Evolutionary conservation across 2,329 filamentous ascomycete species (phyloP).

Genomic region (Phialocephala subalpina): DNA sequence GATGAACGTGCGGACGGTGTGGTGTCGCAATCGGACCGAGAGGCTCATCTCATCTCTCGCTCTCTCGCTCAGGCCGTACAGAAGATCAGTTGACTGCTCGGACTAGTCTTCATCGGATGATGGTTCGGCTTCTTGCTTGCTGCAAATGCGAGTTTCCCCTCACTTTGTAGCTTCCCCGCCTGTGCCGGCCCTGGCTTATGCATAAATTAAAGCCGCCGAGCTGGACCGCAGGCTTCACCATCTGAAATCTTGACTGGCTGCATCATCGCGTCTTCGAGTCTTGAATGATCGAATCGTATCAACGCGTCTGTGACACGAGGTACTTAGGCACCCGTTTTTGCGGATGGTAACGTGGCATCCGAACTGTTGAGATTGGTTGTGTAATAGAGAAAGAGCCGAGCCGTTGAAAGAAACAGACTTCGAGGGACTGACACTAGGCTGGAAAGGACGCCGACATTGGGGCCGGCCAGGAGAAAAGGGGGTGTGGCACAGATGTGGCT

Average conservation of each 20-base stretch:
- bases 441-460: conserved; percentile 16
- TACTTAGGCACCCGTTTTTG: not conserved
- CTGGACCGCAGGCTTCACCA: not conserved
- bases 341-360: conserved; percentile 22
- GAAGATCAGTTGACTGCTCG: conserved; percentile 17
- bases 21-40: conserved; percentile 22
- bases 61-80: not conserved
- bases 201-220: conserved; percentile 4
- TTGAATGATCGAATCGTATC: conserved; percentile 5
- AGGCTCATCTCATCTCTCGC: not conserved
- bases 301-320: not conserved
- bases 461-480: conserved; percentile 10
- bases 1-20: not conserved
- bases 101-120: conserved; percentile 7
- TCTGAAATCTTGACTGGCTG: not conserved
- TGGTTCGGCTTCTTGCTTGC: conserved; percentile 5
- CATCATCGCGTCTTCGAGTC: not conserved
- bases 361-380: not conserved
- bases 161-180: conserved; percentile 8
- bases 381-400: not conserved
- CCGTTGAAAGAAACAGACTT: not conserved
- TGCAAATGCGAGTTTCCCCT: conserved; percentile 19
- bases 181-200: conserved; percentile 5
- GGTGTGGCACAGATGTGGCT: not conserved
- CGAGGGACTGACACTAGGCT: not conserved